phyloP scores from a whole-genome alignment of 1,284 basidiomycete species.

The Albatrellus sp. region DNA sequence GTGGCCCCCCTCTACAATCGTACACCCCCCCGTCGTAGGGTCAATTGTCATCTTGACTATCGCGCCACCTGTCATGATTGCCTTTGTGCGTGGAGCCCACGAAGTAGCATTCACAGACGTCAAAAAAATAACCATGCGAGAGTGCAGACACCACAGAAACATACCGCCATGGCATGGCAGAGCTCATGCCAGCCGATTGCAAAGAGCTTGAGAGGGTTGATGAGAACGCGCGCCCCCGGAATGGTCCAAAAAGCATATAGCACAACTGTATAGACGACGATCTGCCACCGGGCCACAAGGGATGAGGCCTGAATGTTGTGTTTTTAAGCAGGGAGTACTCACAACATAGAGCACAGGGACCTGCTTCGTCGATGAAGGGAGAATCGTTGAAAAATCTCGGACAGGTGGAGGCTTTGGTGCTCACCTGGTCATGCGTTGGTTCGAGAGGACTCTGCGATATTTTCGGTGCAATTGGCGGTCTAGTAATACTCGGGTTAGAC shows the following conservation, averaged over 20 bases:
- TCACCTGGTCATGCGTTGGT: constrained; percentile 30
- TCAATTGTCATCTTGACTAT: constrained; percentile 71
- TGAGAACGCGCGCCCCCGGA: constrained; percentile 58
- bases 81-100: constrained; percentile 25
- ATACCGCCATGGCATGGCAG: constrained; percentile 65
- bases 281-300: constrained; percentile 25
- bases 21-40: constrained; percentile 69
- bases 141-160: constrained; percentile 15
- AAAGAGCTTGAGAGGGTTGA: constrained; percentile 71
- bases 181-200: constrained; percentile 78
- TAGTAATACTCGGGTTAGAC: not conserved
- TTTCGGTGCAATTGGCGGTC: constrained; percentile 16
- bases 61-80: constrained; percentile 63
- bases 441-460: constrained; percentile 14
- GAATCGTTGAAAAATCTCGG: not conserved
- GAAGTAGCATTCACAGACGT: not conserved
- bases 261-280: constrained; percentile 67
- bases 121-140: not conserved
- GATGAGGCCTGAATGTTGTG: constrained; percentile 1
- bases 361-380: constrained; percentile 10
- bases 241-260: constrained; percentile 77
- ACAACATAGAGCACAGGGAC: constrained; percentile 53
- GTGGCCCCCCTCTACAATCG: constrained; percentile 61
- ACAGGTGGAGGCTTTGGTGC: constrained; percentile 10
- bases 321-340: constrained; percentile 19